A percentile compares a stretch with the other conserved stretches of the same genome.
These are phyloP conservation scores for Emmonsiellopsis sp. DNA, from an alignment of 2,329 filamentous ascomycete species.

Conservation along the genomic window DNA sequence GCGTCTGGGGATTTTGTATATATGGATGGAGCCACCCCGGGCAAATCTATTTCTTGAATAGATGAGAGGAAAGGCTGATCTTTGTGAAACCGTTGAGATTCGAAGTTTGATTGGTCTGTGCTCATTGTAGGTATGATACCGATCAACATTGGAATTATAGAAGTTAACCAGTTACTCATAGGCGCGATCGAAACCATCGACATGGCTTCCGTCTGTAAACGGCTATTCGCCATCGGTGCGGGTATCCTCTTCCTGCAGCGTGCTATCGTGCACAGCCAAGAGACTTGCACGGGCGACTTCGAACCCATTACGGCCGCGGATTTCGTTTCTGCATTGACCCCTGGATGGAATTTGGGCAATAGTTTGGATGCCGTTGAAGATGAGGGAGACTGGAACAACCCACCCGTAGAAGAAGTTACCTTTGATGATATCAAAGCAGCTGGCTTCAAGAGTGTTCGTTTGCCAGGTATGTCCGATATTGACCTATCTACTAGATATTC, in stretches of 20 bases:
- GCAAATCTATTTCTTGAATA: background rate
- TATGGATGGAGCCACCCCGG: background rate
- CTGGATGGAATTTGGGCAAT: slow-evolving; percentile 55
- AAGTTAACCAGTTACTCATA: background rate
- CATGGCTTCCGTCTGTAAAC: background rate
- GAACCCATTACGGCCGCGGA: slow-evolving; percentile 37
- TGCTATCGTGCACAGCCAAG: background rate
- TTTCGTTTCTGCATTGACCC: slow-evolving; percentile 42
- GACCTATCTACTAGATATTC: background rate
- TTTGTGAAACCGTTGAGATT: background rate
- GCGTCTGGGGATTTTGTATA: background rate
- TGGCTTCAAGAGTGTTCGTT: slow-evolving; percentile 50
- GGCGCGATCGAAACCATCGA: background rate
- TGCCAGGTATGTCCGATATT: slow-evolving; percentile 32
- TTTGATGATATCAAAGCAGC: slow-evolving; percentile 45
- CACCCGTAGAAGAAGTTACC: slow-evolving; percentile 40
- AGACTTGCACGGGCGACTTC: slow-evolving; percentile 35
- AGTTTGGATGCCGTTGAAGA: slow-evolving; percentile 48
- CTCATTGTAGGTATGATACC: background rate
- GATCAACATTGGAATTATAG: background rate
- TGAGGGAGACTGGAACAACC: slow-evolving; percentile 53
- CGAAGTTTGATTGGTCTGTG: background rate
- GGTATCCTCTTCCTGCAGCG: background rate
- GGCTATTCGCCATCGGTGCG: background rate
- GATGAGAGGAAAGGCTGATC: background rate